Base-by-base conservation (phyloP, 495 filamentous ascomycete genomes). In the Penicillium alfredii region DNA sequence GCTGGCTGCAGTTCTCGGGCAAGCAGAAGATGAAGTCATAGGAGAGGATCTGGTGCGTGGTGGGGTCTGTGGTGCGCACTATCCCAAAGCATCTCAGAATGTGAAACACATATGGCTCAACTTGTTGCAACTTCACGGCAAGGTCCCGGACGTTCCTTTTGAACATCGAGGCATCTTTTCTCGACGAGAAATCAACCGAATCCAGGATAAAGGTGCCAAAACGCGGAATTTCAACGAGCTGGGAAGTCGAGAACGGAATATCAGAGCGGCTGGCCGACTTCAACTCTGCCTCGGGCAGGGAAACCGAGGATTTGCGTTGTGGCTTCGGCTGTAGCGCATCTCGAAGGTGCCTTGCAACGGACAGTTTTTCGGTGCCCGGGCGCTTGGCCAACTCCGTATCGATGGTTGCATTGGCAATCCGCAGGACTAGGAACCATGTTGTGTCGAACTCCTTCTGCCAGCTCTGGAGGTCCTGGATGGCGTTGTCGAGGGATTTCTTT, bases 11-110 rank as follows among this genome's bases (percentile, higher is more conserved):
- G 6, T 25, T 28, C 14, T 15, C 6, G 10, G 51, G 51, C 7
- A 49, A 32, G 8, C 13, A 17, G 29, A 58, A 54, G 10, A 54
- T 33, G 6, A 58, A 42, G 28, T 38, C 24, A 25, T 40, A 40
- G 15, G 31, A 18, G 3, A 7, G 6, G n/a, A 19, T 8, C 12
- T 8, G 25, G 4, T 5, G 3, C 4, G 27, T 19, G 9, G 4
- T 13, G 10, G 25, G 6, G 6, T 17, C 15, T 17, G 12, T 7
- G 3, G 16, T 14, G 16, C 36, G 35, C 8, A 55, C 19, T 8
- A 55, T 40, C 0, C 73, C 73, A 21, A 55, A 50, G 44, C 73
- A 77, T 10, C 45, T 38, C 6, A 78, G 61, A 24, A 78, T 60
- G 15, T 72, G 68, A 35, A 76, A 76, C 3, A 51, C 51, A 1